Evolutionary conservation across 352 stramenopile genomes (phyloP).

Genomic region (Saprolegnia diclina): DNA sequence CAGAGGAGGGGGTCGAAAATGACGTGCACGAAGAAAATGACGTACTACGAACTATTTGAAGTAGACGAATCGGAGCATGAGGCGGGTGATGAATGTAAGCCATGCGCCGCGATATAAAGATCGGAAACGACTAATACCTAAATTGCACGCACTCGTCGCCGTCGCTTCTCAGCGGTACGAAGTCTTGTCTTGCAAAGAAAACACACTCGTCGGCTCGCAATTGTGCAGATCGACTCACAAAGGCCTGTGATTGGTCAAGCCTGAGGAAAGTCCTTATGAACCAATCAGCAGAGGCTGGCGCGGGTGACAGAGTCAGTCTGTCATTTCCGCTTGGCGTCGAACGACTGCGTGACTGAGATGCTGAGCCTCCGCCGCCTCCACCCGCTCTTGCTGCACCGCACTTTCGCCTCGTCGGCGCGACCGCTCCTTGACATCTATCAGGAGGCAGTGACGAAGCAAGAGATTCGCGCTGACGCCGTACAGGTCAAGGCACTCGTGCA

Average conservation of each 20-base stretch:
- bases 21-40: too few relatives aligned
- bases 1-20: too few relatives aligned
- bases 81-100: too few relatives aligned
- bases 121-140: too few relatives aligned
- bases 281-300: background rate
- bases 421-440: constrained; percentile 26
- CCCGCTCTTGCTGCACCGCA: background rate
- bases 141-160: too few relatives aligned
- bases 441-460: constrained; percentile 14
- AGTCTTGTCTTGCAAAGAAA: too few relatives aligned
- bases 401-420: background rate
- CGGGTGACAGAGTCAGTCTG: background rate
- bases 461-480: constrained; percentile 16
- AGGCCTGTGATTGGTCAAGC: background rate
- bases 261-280: background rate
- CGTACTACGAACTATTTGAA: too few relatives aligned
- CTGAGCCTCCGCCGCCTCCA: background rate
- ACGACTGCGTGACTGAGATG: background rate
- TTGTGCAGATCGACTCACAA: background rate
- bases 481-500: constrained; percentile 19
- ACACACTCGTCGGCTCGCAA: background rate
- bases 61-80: too few relatives aligned
- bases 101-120: too few relatives aligned
- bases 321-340: background rate
- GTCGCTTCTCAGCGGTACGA: too few relatives aligned